phyloP scores from a whole-genome alignment of 495 filamentous ascomycete genomes.

The Hypoxylon cercidicola region DNA sequence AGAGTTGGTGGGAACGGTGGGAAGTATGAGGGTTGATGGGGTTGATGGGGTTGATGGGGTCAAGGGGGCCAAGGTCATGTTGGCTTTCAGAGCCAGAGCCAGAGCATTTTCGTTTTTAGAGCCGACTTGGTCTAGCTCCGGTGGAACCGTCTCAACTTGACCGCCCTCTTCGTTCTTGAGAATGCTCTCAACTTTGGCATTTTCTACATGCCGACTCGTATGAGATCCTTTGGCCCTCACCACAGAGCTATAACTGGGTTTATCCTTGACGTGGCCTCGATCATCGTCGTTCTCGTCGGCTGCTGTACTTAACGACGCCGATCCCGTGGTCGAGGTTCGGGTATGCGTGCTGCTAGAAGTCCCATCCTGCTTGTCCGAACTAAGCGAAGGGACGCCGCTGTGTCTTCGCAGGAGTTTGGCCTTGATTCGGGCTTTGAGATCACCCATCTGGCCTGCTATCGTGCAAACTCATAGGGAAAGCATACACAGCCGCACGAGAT shows the following conservation, averaged over 20 bases:
- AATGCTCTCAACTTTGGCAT: neutral
- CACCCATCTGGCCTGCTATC: conserved; percentile 50
- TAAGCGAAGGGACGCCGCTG: conserved; percentile 51
- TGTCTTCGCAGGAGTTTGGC: conserved; percentile 59
- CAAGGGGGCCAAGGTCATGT: conserved; percentile 9
- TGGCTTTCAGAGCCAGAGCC: neutral
- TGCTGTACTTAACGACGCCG: conserved; percentile 34
- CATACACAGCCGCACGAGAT: neutral
- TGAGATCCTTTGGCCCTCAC: conserved; percentile 4
- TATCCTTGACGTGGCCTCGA: conserved; percentile 19
- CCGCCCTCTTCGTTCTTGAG: conserved; percentile 5
- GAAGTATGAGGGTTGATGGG: neutral
- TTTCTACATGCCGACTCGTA: neutral
- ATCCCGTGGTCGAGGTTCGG: conserved; percentile 36
- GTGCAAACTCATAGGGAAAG: conserved; percentile 22
- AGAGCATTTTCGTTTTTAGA: neutral
- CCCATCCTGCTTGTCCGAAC: conserved; percentile 46
- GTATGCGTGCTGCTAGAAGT: conserved; percentile 44
- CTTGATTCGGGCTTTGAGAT: conserved; percentile 58
- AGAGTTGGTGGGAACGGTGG: conserved; percentile 13
- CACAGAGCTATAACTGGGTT: conserved; percentile 4
- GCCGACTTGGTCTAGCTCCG: conserved; percentile 31
- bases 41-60: conserved; percentile 7
- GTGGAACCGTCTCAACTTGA: conserved; percentile 36
- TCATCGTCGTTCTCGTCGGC: conserved; percentile 14